Percentiles rank a stretch among this genome's conserved stretches.
Evolutionary conservation across 1,139 yeast genomes (phyloP).

Genomic region (Nakaseomyces kungkrabaensis): DNA sequence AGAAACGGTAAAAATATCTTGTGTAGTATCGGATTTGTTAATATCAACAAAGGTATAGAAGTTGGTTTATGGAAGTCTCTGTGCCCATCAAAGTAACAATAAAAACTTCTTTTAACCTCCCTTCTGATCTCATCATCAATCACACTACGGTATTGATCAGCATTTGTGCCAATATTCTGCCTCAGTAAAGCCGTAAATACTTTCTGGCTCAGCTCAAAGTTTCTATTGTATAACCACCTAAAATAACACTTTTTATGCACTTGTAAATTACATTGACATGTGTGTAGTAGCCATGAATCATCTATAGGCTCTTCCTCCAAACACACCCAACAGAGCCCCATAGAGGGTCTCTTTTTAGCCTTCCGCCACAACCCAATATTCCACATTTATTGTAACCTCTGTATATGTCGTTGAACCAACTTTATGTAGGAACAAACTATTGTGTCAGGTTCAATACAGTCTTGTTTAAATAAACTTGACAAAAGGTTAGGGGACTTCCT

Average conservation of each 20-base stretch:
- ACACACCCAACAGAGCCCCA: constrained; percentile 17
- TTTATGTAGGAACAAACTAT: no score
- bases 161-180: not conserved
- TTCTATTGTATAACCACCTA: constrained; percentile 11
- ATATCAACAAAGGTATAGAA: not conserved
- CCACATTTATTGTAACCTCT: not conserved
- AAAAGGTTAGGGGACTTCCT: no score
- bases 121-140: not conserved
- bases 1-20: not conserved
- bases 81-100: constrained; percentile 6
- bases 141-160: not conserved
- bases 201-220: constrained; percentile 3
- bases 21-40: not conserved
- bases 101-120: constrained; percentile 1
- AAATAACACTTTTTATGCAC: constrained; percentile 16
- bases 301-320: constrained; percentile 11
- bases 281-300: constrained; percentile 13
- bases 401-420: no score
- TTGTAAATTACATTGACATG: constrained; percentile 19
- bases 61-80: constrained; percentile 6
- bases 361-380: not conserved
- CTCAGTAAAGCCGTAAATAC: constrained; percentile 2
- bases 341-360: not conserved
- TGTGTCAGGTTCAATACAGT: no score
- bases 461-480: no score